Evolutionary conservation across 129 eudicot species (phyloP).

Genomic region (Tagetes patula): DNA sequence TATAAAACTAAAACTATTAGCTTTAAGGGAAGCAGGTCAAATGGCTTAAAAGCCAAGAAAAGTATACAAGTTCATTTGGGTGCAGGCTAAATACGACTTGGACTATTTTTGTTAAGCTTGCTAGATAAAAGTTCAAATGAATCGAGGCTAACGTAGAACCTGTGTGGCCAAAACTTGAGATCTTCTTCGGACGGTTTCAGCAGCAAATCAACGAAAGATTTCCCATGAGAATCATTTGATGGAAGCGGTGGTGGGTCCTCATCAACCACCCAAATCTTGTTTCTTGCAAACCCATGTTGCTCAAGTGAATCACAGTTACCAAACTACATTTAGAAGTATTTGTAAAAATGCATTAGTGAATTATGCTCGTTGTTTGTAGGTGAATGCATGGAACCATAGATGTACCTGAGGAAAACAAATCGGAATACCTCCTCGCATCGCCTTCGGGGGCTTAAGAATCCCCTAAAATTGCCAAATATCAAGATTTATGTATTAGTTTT

Average conservation of each 20-base stretch:
- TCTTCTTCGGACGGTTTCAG: constrained; percentile 88
- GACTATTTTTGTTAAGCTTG: background rate
- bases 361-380: background rate
- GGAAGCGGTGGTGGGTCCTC: constrained; percentile 71
- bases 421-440: constrained; percentile 90
- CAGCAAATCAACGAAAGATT: constrained; percentile 74
- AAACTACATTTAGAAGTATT: constrained; percentile 42
- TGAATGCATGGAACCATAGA: background rate
- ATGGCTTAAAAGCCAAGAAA: background rate
- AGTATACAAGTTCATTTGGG: background rate
- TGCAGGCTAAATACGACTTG: background rate
- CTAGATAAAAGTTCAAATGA: background rate
- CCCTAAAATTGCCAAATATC: constrained; percentile 45
- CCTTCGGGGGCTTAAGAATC: constrained; percentile 73
- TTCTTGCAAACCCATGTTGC: constrained; percentile 85
- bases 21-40: background rate
- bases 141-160: constrained; percentile 42
- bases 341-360: background rate
- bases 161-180: constrained; percentile 80
- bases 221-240: constrained; percentile 56
- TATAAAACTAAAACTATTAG: background rate
- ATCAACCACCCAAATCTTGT: constrained; percentile 76
- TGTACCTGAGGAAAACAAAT: constrained; percentile 90
- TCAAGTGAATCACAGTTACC: constrained; percentile 80
- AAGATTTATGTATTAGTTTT: constrained; percentile 8